Evolutionary conservation across 768 basidiomycete genomes (phyloP).

Genomic region (Mrakia hoshinonis): DNA sequence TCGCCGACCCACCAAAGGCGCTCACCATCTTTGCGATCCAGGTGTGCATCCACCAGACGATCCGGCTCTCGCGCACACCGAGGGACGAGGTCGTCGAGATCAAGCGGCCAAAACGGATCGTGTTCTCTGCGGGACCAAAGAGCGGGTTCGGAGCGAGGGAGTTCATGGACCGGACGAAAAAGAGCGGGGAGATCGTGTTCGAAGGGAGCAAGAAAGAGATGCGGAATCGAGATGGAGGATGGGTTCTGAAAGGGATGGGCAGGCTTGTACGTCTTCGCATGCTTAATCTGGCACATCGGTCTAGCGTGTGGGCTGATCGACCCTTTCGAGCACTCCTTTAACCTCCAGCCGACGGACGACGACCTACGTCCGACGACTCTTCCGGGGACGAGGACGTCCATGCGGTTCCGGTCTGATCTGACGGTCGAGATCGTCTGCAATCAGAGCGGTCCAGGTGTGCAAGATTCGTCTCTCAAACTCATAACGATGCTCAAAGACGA

Average conservation of each 20-base stretch:
- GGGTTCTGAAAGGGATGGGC: conserved; percentile 1
- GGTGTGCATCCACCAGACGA: neutral
- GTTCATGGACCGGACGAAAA: neutral
- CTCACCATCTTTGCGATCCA: neutral
- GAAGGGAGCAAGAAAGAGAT: neutral
- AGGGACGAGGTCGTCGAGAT: neutral
- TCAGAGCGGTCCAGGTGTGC: conserved; percentile 51
- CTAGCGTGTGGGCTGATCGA: neutral
- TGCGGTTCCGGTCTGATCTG: neutral
- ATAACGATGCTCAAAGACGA: conserved; percentile 77
- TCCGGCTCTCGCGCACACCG: neutral
- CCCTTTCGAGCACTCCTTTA: neutral
- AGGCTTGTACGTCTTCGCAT: neutral
- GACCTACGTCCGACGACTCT: neutral
- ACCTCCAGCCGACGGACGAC: neutral
- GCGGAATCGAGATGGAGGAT: neutral
- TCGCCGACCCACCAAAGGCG: neutral
- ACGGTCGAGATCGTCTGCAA: conserved; percentile 40
- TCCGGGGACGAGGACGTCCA: neutral
- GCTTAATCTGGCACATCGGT: neutral
- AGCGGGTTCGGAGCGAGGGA: neutral
- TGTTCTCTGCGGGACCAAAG: neutral
- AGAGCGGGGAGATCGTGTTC: neutral
- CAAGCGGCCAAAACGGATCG: neutral
- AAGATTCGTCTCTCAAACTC: conserved; percentile 82